Conservation (phyloP, 2,329 filamentous ascomycete genomes). For the Trichophyton schoenleinii region DNA sequence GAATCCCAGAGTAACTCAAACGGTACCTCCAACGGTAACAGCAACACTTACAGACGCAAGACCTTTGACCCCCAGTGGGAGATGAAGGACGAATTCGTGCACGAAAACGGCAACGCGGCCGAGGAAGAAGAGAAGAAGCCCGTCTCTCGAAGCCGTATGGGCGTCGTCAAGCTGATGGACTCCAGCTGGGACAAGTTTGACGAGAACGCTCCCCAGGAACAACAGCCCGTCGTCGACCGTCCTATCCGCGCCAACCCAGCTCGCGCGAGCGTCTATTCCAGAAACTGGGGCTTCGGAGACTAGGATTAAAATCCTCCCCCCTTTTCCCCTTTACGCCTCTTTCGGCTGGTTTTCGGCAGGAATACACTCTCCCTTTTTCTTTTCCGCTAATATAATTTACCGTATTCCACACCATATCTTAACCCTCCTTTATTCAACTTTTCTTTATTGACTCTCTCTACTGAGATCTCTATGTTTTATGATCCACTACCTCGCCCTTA, state of each 20-base stretch:
- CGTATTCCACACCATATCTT: background rate
- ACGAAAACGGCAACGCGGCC: constrained; percentile 27
- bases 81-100: constrained; percentile 52
- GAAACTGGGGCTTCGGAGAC: constrained; percentile 33
- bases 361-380: background rate
- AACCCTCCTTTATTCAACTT: background rate
- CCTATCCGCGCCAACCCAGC: constrained; percentile 17
- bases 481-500: background rate
- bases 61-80: constrained; percentile 68
- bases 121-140: constrained; percentile 4
- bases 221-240: constrained; percentile 14
- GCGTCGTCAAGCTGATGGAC: constrained; percentile 62
- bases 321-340: background rate
- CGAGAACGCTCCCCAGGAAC: constrained; percentile 23
- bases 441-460: background rate
- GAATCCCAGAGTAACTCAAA: constrained; percentile 53
- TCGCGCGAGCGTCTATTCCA: constrained; percentile 22
- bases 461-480: background rate
- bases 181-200: constrained; percentile 40
- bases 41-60: constrained; percentile 47
- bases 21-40: constrained; percentile 45
- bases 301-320: constrained; percentile 17
- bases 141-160: constrained; percentile 41
- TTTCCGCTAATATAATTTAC: background rate
- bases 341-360: background rate